A percentile compares a stretch with the other conserved stretches of the same genome.
Evolutionary conservation across 2,329 filamentous ascomycete species (phyloP).

Genomic region (Shiraia bambusicola): DNA sequence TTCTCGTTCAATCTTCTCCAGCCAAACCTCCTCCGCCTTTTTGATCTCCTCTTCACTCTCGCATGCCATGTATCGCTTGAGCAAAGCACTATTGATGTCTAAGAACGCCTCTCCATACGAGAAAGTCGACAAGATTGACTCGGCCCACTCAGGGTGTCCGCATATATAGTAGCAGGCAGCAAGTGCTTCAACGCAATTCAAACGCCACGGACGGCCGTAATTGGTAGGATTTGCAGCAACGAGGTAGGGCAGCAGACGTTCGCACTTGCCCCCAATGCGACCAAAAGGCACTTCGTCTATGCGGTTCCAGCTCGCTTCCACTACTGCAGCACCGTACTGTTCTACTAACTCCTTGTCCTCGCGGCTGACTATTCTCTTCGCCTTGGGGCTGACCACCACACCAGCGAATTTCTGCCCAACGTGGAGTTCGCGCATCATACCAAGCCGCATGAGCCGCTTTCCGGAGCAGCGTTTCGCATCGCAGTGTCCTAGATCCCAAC

Average conservation of each 20-base stretch:
- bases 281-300: constrained; percentile 88
- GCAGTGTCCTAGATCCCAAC: constrained; percentile 97
- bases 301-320: constrained; percentile 95
- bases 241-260: constrained; percentile 81
- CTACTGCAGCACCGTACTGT: constrained; percentile 88
- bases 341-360: constrained; percentile 81
- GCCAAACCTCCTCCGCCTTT: constrained; percentile 81
- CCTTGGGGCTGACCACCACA: constrained; percentile 94
- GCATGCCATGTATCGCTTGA: constrained; percentile 84
- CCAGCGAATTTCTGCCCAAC: constrained; percentile 90
- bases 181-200: constrained; percentile 95
- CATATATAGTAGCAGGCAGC: constrained; percentile 93
- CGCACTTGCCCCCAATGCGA: constrained; percentile 90
- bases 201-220: constrained; percentile 90
- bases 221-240: constrained; percentile 97
- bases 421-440: constrained; percentile 89
- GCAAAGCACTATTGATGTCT: constrained; percentile 80
- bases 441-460: constrained; percentile 88
- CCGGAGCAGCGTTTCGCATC: constrained; percentile 96
- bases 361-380: constrained; percentile 78
- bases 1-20: constrained; percentile 85
- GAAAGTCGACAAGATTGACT: constrained; percentile 78
- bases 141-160: constrained; percentile 87
- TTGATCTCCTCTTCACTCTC: constrained; percentile 80
- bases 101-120: constrained; percentile 86